These are phyloP conservation scores for Cyclotella kingstonii DNA, from an alignment of 108 stramenopile species.

Conservation along the genomic window DNA sequence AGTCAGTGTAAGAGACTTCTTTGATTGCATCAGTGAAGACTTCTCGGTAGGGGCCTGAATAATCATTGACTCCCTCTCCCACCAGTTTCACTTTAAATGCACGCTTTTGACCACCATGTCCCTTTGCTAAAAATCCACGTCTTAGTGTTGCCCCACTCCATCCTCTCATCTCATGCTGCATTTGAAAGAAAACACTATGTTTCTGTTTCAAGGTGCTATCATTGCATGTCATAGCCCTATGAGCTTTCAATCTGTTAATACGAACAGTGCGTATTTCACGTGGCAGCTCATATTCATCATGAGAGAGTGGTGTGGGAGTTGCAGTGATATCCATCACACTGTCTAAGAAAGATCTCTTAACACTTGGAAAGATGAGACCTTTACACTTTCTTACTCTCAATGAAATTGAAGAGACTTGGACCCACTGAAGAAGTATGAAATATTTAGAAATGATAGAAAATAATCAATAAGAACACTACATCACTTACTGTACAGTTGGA, in stretches of 20 bases:
- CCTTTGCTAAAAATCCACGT: constrained; percentile 89
- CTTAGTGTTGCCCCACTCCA: constrained; percentile 91
- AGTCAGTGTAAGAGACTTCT: constrained; percentile 67
- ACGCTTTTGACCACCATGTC: constrained; percentile 95
- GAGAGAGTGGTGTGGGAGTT: constrained; percentile 90
- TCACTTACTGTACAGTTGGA: constrained; percentile 20
- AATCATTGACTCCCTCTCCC: constrained; percentile 98
- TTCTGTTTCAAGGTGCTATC: constrained; percentile 58
- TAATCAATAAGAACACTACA: not conserved
- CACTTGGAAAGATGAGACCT: constrained; percentile 63
- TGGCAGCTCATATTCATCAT: constrained; percentile 97
- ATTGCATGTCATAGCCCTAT: constrained; percentile 52
- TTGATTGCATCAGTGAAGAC: constrained; percentile 89
- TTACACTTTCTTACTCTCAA: constrained; percentile 47
- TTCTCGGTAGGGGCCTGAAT: constrained; percentile 96
- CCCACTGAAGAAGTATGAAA: constrained; percentile 49
- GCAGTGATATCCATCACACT: constrained; percentile 82
- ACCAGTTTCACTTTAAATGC: constrained; percentile 97
- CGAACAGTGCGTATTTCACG: constrained; percentile 89
- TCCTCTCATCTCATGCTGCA: constrained; percentile 83
- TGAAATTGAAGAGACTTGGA: constrained; percentile 58
- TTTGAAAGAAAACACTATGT: constrained; percentile 91
- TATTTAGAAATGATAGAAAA: not conserved
- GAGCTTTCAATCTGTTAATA: constrained; percentile 87
- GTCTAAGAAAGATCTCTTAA: constrained; percentile 74